Evolutionary conservation across 805 yeast species (phyloP).

Genomic region (Candida parachauliodes): DNA sequence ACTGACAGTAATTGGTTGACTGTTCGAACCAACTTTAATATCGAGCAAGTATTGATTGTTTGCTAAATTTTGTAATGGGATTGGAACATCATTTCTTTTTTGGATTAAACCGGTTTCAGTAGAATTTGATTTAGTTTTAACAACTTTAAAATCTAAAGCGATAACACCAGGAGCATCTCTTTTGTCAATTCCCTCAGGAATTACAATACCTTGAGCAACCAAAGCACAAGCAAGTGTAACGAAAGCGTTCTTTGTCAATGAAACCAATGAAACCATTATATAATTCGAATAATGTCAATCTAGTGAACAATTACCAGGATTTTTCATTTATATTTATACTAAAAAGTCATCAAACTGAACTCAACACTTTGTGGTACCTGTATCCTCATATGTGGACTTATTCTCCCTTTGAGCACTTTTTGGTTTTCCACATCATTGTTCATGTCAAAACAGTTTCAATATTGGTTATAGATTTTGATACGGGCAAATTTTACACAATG

Average conservation of each 20-base stretch:
- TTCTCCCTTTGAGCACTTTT: too few species aligned
- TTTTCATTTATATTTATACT: too few species aligned
- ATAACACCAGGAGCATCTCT: conserved; percentile 7
- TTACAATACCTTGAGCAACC: conserved; percentile 7
- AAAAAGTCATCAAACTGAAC: background rate
- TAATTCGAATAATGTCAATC: too few species aligned
- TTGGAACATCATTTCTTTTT: conserved; percentile 4
- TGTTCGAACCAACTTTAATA: conserved; percentile 13
- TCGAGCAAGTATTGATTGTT: conserved; percentile 2
- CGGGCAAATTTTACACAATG: too few species aligned
- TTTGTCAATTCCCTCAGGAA: conserved; percentile 7
- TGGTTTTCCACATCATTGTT: too few species aligned
- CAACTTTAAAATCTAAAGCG: conserved; percentile 8
- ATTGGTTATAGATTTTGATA: too few species aligned
- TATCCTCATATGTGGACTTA: background rate
- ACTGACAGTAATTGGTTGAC: conserved; percentile 15
- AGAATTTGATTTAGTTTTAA: conserved; percentile 1
- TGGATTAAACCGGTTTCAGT: background rate
- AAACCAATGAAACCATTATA: too few species aligned
- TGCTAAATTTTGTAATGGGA: conserved; percentile 4
- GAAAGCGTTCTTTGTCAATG: conserved; percentile 7
- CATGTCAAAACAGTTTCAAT: too few species aligned
- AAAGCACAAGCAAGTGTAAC: conserved; percentile 9
- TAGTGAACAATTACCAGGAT: background rate
- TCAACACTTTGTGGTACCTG: background rate